Conservation (phyloP, 441 rosid species). For the Bocquillonia castaneifolia region DNA sequence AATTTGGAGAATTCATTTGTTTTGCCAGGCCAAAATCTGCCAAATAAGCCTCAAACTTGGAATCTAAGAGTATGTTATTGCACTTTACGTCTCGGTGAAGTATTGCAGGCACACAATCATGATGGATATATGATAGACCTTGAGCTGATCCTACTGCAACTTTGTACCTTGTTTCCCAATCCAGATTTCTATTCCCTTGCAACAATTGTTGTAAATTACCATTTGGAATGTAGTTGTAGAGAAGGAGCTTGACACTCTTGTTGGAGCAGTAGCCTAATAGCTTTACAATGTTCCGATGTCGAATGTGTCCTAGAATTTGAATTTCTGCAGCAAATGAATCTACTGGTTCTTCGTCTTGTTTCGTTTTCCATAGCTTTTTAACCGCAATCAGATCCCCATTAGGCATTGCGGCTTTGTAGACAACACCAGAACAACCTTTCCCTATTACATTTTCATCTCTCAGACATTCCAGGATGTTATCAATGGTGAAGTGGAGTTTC, state of each 20-base stretch:
- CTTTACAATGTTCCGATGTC: constrained; percentile 80
- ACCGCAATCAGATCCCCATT: constrained; percentile 71
- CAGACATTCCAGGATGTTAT: constrained; percentile 67
- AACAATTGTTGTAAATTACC: constrained; percentile 80
- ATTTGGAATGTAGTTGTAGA: constrained; percentile 74
- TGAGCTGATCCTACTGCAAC: constrained; percentile 90
- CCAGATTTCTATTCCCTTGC: constrained; percentile 57
- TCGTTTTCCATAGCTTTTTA: constrained; percentile 81
- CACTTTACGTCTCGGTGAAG: constrained; percentile 88
- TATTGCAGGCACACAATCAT: constrained; percentile 79
- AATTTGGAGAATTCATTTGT: constrained; percentile 71
- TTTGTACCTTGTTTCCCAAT: constrained; percentile 88
- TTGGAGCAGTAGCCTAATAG: constrained; percentile 85
- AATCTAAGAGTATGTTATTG: constrained; percentile 81
- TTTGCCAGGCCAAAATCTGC: constrained; percentile 92
- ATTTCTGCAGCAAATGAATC: constrained; percentile 88
- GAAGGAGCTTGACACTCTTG: constrained; percentile 75
- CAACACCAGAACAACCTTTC: constrained; percentile 91
- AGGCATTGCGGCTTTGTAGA: constrained; percentile 80
- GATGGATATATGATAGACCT: constrained; percentile 87
- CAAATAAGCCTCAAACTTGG: constrained; percentile 71
- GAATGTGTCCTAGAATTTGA: constrained; percentile 81
- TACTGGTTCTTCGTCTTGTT: constrained; percentile 51
- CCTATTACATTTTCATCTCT: constrained; percentile 82
- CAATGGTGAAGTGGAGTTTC: constrained; percentile 60